Conservation (phyloP, 257 asterid genomes). For the Solanum verrucosum region DNA sequence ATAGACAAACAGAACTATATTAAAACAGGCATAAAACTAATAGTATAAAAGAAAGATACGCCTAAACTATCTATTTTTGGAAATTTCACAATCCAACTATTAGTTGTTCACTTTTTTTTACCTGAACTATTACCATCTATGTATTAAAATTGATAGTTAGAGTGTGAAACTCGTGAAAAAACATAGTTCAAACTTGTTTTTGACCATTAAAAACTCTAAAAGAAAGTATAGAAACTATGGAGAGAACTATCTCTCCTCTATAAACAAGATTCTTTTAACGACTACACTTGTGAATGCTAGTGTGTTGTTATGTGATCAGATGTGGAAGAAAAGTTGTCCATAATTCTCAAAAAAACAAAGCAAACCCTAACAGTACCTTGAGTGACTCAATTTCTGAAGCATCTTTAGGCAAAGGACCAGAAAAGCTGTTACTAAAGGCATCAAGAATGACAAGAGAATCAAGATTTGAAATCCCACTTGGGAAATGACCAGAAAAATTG, state of each 20-base stretch:
- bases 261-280: neutral
- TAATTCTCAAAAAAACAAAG: neutral
- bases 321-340: neutral
- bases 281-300: neutral
- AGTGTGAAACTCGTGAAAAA: neutral
- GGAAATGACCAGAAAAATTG: conserved; percentile 87
- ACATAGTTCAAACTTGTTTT: neutral
- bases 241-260: neutral
- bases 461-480: conserved; percentile 58
- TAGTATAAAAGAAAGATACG: neutral
- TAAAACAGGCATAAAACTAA: neutral
- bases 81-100: neutral
- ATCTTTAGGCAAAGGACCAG: conserved; percentile 70
- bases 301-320: neutral
- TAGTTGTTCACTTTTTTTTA: neutral
- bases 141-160: neutral
- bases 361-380: conserved; percentile 17
- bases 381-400: conserved; percentile 43
- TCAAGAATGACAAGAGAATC: conserved; percentile 53
- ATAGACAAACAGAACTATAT: neutral
- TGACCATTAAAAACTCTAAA: neutral
- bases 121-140: neutral
- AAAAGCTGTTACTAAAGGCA: conserved; percentile 94
- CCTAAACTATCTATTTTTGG: neutral
- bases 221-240: neutral